These are phyloP conservation scores for Colletotrichum abscissum DNA, from an alignment of 2,329 filamentous ascomycete species.

Conservation along the genomic window DNA sequence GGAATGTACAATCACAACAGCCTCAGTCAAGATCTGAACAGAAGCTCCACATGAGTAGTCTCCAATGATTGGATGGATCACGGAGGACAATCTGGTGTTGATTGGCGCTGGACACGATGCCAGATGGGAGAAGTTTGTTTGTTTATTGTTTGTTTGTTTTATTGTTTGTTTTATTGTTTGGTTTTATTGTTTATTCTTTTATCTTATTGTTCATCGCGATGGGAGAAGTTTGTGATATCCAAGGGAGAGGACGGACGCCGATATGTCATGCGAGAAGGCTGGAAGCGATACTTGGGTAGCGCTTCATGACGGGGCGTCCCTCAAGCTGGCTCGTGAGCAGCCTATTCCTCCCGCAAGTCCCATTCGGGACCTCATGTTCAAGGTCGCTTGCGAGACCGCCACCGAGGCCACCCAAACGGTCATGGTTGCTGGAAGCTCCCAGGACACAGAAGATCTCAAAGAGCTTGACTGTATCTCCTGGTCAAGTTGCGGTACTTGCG, in stretches of 20 bases:
- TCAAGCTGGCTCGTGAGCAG: conserved; percentile 51
- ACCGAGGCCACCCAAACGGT: too few relatives aligned
- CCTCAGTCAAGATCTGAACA: too few relatives aligned
- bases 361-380: conserved; percentile 44
- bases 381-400: too few relatives aligned
- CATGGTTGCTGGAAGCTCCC: too few relatives aligned
- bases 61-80: conserved; percentile 83
- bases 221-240: conserved; percentile 70
- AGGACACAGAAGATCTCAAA: too few relatives aligned
- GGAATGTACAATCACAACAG: too few relatives aligned
- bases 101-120: conserved; percentile 84
- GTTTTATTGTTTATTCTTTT: too few relatives aligned
- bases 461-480: conserved; percentile 60
- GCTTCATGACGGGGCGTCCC: conserved; percentile 39
- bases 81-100: conserved; percentile 79
- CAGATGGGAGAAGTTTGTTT: conserved; percentile 86
- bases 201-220: too few relatives aligned
- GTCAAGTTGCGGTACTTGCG: conserved; percentile 85
- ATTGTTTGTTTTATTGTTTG: too few relatives aligned
- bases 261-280: conserved; percentile 77
- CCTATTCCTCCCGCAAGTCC: conserved; percentile 74
- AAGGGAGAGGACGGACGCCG: conserved; percentile 75
- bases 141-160: too few relatives aligned
- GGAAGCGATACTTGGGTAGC: conserved; percentile 79
- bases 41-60: too few relatives aligned